These are phyloP conservation scores for Raphanus raphanistrum DNA, from an alignment of 345 rosid genomes.

Conservation along the genomic window DNA sequence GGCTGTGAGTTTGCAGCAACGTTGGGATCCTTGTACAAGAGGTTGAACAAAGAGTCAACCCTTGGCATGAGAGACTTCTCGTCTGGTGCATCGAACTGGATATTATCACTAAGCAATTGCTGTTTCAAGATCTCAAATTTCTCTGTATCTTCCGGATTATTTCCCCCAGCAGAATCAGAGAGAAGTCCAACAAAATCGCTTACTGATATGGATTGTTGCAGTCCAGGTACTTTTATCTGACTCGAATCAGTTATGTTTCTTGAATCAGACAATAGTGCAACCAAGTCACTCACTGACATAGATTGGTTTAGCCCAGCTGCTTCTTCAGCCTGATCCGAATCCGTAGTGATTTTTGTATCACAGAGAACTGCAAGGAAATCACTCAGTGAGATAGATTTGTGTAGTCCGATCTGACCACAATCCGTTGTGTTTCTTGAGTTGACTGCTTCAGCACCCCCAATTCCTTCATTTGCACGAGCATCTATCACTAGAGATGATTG, in stretches of 20 bases:
- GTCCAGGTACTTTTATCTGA: constrained; percentile 83
- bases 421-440: constrained; percentile 53
- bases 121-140: constrained; percentile 77
- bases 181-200: constrained; percentile 79
- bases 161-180: constrained; percentile 66
- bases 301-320: constrained; percentile 77
- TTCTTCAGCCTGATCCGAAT: constrained; percentile 70
- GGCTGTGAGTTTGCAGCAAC: constrained; percentile 54
- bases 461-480: constrained; percentile 58
- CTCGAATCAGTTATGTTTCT: constrained; percentile 63
- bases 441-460: constrained; percentile 55
- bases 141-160: constrained; percentile 53
- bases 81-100: constrained; percentile 72
- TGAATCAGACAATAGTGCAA: constrained; percentile 48
- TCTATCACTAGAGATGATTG: constrained; percentile 52
- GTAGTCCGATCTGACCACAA: constrained; percentile 54
- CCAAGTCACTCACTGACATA: constrained; percentile 84
- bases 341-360: constrained; percentile 41
- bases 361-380: not conserved
- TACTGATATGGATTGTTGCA: constrained; percentile 86
- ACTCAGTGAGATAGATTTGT: not conserved
- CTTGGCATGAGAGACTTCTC: constrained; percentile 96
- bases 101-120: constrained; percentile 74
- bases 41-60: constrained; percentile 95
- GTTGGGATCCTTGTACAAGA: constrained; percentile 74